A percentile compares a stretch with the other conserved stretches of the same genome.
phyloP scores from a whole-genome alignment of 768 basidiomycete genomes.

The Mycena haematopus region DNA sequence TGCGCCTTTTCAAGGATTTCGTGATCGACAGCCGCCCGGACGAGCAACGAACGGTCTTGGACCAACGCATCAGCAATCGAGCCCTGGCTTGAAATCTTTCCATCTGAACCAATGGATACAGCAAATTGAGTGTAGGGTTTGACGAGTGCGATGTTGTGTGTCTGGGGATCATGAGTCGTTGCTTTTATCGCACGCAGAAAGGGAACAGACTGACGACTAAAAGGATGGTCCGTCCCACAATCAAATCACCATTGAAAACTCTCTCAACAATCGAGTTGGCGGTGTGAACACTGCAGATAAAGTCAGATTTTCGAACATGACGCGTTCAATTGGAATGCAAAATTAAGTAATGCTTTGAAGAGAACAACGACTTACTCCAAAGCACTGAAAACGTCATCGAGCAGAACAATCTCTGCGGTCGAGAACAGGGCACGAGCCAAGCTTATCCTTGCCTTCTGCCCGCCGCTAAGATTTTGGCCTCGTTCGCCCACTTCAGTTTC shows the following conservation, averaged over 20 bases:
- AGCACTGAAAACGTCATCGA: slow-evolving; percentile 77
- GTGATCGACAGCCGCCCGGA: slow-evolving; percentile 26
- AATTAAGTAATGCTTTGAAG: no score
- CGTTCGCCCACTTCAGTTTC: slow-evolving; percentile 10
- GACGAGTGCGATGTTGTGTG: slow-evolving; percentile 42
- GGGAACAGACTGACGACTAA: slow-evolving; percentile 61
- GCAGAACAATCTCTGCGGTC: slow-evolving; percentile 61
- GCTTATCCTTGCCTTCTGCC: slow-evolving; percentile 53
- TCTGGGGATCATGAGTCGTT: slow-evolving; percentile 35
- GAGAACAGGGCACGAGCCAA: slow-evolving; percentile 55
- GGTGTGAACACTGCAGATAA: slow-evolving; percentile 60
- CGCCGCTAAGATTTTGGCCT: slow-evolving; percentile 40
- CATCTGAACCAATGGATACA: slow-evolving; percentile 61
- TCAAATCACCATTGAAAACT: slow-evolving; percentile 80
- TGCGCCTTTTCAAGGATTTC: slow-evolving; percentile 33
- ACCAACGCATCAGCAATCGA: slow-evolving; percentile 54
- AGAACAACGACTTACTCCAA: slow-evolving; percentile 43
- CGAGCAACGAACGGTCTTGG: slow-evolving; percentile 40
- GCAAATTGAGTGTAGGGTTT: slow-evolving; percentile 11
- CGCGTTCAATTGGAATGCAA: no score
- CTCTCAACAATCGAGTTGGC: slow-evolving; percentile 84
- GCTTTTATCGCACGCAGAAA: not conserved
- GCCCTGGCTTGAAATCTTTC: slow-evolving; percentile 55
- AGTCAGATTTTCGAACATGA: not conserved
- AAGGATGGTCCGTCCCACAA: slow-evolving; percentile 81